Evolutionary conservation across 1,284 basidiomycete species (phyloP), one percentile per base, ranked within the genome.

Genomic region (Meira miltonrushii): DNA sequence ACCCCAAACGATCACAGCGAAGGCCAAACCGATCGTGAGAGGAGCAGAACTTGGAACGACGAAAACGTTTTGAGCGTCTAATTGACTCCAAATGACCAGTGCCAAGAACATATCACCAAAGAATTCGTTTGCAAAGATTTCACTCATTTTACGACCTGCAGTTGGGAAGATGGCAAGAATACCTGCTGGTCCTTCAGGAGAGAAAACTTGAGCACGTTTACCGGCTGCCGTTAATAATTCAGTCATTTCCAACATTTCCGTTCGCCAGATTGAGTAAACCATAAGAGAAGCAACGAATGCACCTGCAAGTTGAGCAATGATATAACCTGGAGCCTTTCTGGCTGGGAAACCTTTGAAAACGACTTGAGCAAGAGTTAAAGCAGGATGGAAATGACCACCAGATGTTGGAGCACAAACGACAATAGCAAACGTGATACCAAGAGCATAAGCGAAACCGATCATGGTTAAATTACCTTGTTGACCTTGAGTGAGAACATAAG

Each of bases 331-430:
- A 23, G 67, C 68, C 13, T 66, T 60, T 46, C 64, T 56, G 58
- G 17, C 12, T 5, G 69, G 69, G 63, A 72, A 72, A 48, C 69
- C 69, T 48, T 72, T 72, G 67, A 61, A 72, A 13, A 70, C 54
- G 41, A 66, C 62, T 58, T 70, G 69, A 12, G 69, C 64, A 25
- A 72, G 55, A 21, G 69, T 71, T 57, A 72, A 57, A 15, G 40
- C 40, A 4, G 69, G 68, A 56, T 72, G 63, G 59, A 72, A 68
- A 54, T 70, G 68, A 28, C 66, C 68, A 48, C 68, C 68, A 10
- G 69, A 71, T 3, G 63, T 64, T 11, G 65, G 60, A 43, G 67
- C 69, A 49, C 62, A 65, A 38, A 69, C 63, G 49, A 67, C 58
- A 38, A 71, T 68, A 15, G 67, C 67, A 28, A 71, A 71, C 12